Evolutionary conservation across 306 rosid species (phyloP).

Genomic region (Hylodesmum podocarpum): DNA sequence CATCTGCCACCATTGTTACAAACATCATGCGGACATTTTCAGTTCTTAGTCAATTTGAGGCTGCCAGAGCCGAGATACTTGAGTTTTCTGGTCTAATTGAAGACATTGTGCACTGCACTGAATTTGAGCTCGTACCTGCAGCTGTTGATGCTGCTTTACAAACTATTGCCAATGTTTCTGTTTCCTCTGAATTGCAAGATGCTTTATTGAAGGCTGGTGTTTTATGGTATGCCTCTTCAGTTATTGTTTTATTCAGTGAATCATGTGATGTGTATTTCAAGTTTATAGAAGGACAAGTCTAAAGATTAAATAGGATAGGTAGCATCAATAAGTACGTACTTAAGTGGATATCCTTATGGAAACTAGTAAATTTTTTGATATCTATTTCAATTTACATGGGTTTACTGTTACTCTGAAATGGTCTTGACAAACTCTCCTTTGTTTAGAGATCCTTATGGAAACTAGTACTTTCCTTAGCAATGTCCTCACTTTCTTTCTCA

Average conservation of each 20-base stretch:
- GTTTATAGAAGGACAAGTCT: constrained; percentile 13
- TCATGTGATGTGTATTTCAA: constrained; percentile 9
- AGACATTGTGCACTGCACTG: constrained; percentile 95
- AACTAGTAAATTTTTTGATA: too few species aligned
- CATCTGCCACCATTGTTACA: constrained; percentile 88
- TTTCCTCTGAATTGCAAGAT: constrained; percentile 84
- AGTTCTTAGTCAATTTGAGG: constrained; percentile 86
- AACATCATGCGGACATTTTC: constrained; percentile 87
- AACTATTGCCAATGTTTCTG: constrained; percentile 88
- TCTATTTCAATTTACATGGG: too few species aligned
- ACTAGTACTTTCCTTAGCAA: background rate
- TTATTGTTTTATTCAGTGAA: background rate
- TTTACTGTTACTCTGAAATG: background rate
- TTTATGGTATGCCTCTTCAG: constrained; percentile 62
- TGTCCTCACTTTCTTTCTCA: background rate
- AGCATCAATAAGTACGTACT: background rate
- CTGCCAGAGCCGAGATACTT: constrained; percentile 88
- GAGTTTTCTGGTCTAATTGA: constrained; percentile 81
- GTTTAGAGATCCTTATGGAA: background rate
- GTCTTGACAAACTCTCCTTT: background rate
- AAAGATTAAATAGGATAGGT: background rate
- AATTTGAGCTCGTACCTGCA: constrained; percentile 86
- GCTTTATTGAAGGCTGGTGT: constrained; percentile 90
- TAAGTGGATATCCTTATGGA: too few species aligned
- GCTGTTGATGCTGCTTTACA: constrained; percentile 91